Evolutionary conservation across 495 filamentous ascomycete species (phyloP), one percentile per base, ranked within the genome.

Genomic region (Daldinia grandis): DNA sequence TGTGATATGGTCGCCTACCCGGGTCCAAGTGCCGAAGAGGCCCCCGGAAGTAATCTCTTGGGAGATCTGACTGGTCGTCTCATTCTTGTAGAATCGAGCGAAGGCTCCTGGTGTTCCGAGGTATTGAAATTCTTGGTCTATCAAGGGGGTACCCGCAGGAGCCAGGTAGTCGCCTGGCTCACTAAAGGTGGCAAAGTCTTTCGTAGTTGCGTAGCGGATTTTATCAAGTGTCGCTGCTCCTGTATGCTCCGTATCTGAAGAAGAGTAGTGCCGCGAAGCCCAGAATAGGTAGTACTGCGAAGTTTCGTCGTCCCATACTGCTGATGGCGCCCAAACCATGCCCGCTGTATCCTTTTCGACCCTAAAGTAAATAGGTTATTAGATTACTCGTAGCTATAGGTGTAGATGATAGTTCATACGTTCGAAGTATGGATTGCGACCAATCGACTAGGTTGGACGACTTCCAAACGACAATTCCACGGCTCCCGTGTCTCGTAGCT

Each of bases 301-400:
- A 14, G 65, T 70, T 3, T 51, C 64, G 14, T 74, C 64, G 21
- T 81, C 76, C 78, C 78, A 81, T n/a, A 81, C 74, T 1, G 78
- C 79, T 14, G 73, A 76, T 14, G 79, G 79, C 1, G 79, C 78
- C 78, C 79, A 80, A 1, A 76, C 79, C 79, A 81, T 81, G 4
- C 79, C 79, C 17, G 79, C 79, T n/a, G 74, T 78, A 2, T 71
- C 66, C 5, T 42, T 38, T 66, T 81, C 80, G 0, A 81, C 69
- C 7, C 69, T 76, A 25, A 56, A 63, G 0, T 64, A 38, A 17
- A 57, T 17, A 67, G 40, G 3, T 44, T 38, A 47, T 47, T 47
- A 47, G 0, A 12, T 24, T 8, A 12, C 3, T 4, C 17, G 1
- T 0, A 8, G 0, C 8, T 47, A 19, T 47, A 2, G 0, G 33